Base-by-base conservation (phyloP, 2,329 filamentous ascomycete genomes). In the Ceratocystis huliohia region DNA sequence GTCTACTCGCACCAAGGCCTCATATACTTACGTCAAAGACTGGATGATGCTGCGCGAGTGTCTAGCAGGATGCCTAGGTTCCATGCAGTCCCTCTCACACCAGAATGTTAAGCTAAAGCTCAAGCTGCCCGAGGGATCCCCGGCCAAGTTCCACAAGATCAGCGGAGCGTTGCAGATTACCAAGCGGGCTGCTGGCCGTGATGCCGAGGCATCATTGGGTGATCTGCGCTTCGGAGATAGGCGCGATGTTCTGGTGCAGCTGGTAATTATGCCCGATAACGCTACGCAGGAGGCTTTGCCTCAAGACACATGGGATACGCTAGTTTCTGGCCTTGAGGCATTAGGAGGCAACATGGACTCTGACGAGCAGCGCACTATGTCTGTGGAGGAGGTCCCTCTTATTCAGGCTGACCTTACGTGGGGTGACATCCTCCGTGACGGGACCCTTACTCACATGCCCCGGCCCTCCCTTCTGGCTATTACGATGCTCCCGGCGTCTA, bases 41-140 rank as follows among this genome's bases (percentile, higher is more conserved):
- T 99, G 94, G 94, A 97, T 97, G 93, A 99, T 97, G 93, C 82
- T 99, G 45, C 88, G 94, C 33, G 94, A 99, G 75, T 97, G 94
- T 74, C 82, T 96, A 57, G 94, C 92, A 28, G 94, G 94, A 56
- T 97, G 93, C 72, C 79, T 99, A 33, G 94, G 94, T 61, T 87
- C 91, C 15, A 83, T 97, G 74, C 94, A 99, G 75, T 91, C 90
- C 1, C 87, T 91, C 33, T 97, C 94, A n/a, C 94, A 99, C 74
- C 94, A 97, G 74, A 97, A 97, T 73, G 94, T 95, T 67, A 96
- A 96, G 79, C 82, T 99, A 65, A 96, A 95, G 79, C 84, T 99
- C 66, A 89, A 90, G 71, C 79, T 99, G 6, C 94, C 94, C 0
- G 94, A 99, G 77, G 94, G 94, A 22, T 99, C 94, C 2, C 94